phyloP scores from a whole-genome alignment of 805 yeast species.

The Lachancea lanzarotensis region DNA sequence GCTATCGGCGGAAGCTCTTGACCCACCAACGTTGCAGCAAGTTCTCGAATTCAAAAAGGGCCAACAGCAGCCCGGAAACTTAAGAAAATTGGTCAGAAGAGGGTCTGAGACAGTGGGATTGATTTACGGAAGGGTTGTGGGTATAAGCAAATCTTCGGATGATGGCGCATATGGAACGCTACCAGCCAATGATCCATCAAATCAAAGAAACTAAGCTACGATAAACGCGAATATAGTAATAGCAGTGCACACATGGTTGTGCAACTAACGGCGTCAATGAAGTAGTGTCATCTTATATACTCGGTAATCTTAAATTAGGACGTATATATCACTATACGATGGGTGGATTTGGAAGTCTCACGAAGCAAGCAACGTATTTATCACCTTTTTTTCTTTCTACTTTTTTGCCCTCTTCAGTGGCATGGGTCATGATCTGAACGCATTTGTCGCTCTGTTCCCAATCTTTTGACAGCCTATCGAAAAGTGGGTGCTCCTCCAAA shows the following conservation, averaged over 20 bases:
- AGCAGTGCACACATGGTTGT: not conserved
- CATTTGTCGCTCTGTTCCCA: constrained; percentile 80
- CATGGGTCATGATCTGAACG: constrained; percentile 77
- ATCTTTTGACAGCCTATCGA: constrained; percentile 68
- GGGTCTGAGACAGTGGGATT: constrained; percentile 36
- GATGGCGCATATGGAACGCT: constrained; percentile 16
- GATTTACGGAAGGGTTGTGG: constrained; percentile 23
- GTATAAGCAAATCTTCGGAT: constrained; percentile 8
- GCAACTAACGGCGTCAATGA: not conserved
- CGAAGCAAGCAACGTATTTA: constrained; percentile 84
- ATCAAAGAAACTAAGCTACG: not conserved
- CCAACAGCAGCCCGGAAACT: constrained; percentile 22
- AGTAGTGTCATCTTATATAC: not conserved
- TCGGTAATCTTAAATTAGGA: not conserved
- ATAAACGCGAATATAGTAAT: not conserved
- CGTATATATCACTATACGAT: constrained; percentile 8
- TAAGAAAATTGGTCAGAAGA: constrained; percentile 31
- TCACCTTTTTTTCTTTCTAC: constrained; percentile 84
- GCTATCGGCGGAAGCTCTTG: constrained; percentile 23
- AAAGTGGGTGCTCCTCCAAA: constrained; percentile 83
- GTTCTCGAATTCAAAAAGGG: constrained; percentile 30
- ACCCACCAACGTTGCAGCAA: constrained; percentile 36
- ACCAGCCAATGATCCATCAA: constrained; percentile 5
- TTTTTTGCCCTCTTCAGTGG: constrained; percentile 98
- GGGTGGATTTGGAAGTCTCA: constrained; percentile 58